Percentiles rank a stretch among this genome's conserved stretches.
phyloP scores from a whole-genome alignment of 208 protist species.

The Trypanosoma congolense region DNA sequence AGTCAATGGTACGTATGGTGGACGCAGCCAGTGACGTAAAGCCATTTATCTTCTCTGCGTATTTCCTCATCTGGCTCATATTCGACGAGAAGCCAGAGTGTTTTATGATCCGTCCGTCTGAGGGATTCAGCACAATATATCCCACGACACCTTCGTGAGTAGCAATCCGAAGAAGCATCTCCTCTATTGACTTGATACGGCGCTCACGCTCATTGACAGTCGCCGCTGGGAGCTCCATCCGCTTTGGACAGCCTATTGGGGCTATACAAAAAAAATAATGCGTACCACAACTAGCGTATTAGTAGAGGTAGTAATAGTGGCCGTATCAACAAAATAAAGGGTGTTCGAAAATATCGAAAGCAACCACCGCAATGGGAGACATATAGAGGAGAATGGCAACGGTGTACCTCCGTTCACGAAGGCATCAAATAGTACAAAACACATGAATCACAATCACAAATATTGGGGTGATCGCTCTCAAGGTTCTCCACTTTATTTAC shows the following conservation, averaged over 20 bases:
- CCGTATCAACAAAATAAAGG: too few species aligned
- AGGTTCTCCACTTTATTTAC: too few species aligned
- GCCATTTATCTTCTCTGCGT: conserved; percentile 55
- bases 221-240: conserved; percentile 24
- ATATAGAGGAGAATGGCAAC: too few species aligned
- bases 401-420: too few species aligned
- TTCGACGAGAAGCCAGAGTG: conserved; percentile 55
- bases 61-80: conserved; percentile 35
- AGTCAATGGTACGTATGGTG: conserved; percentile 74
- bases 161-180: conserved; percentile 64
- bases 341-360: too few species aligned
- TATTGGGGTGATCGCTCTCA: too few species aligned
- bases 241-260: background rate
- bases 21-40: conserved; percentile 67
- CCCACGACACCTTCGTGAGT: conserved; percentile 73
- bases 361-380: too few species aligned
- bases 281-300: too few species aligned
- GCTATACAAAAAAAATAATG: too few species aligned
- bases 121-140: conserved; percentile 71
- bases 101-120: conserved; percentile 48
- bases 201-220: conserved; percentile 41
- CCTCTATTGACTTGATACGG: conserved; percentile 57
- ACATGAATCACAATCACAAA: too few species aligned
- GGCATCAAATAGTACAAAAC: too few species aligned
- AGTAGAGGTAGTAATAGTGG: too few species aligned